phyloP scores from a whole-genome alignment of 2,329 filamentous ascomycete genomes.

The Ceratocystis ficicola region DNA sequence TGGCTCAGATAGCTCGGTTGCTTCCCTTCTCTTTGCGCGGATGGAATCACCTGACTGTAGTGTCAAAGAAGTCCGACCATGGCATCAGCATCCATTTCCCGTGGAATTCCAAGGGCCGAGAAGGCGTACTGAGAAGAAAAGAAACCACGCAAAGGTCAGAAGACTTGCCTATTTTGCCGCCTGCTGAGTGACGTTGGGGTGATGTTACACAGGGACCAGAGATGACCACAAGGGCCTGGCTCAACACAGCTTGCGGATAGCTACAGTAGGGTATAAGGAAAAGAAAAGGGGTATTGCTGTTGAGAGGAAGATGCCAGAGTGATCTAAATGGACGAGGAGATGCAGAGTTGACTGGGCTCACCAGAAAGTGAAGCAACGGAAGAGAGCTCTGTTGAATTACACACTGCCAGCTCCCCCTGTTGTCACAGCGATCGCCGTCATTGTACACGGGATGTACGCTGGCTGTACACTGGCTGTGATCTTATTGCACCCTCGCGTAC shows the following conservation, averaged over 20 bases:
- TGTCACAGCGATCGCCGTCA: not conserved
- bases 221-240: too few relatives aligned
- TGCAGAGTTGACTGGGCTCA: not conserved
- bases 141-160: not conserved
- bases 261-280: not conserved
- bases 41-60: not conserved
- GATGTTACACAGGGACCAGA: not conserved
- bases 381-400: not conserved
- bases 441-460: not conserved
- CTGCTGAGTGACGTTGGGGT: conserved; percentile 7
- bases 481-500: not conserved
- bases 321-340: too few relatives aligned
- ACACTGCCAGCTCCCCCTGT: not conserved
- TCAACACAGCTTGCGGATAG: not conserved
- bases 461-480: not conserved
- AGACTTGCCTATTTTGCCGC: not conserved
- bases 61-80: not conserved
- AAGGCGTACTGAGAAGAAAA: too few relatives aligned
- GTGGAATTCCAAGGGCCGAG: too few relatives aligned
- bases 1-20: not conserved
- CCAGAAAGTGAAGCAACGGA: not conserved
- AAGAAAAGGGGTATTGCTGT: too few relatives aligned
- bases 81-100: not conserved
- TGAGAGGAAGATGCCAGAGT: too few relatives aligned
- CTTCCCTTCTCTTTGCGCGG: not conserved